Conservation (phyloP, 2,329 filamentous ascomycete genomes). For the Penicillium expansum region DNA sequence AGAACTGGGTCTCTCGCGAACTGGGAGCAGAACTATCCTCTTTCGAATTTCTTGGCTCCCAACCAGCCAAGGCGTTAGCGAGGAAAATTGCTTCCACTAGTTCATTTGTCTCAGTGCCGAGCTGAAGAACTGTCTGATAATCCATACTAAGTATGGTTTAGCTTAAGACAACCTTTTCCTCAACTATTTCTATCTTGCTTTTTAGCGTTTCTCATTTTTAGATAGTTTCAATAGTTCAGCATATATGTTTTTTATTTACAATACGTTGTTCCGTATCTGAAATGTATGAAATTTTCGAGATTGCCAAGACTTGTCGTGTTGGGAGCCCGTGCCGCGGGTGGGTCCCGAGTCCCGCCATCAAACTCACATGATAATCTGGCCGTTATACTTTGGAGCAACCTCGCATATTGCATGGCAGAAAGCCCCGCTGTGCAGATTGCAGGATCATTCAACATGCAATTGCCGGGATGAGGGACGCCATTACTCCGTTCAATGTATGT, state of each 20-base stretch:
- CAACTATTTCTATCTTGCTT: background rate
- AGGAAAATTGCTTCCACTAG: conserved; percentile 20
- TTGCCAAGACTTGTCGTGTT: too few relatives aligned
- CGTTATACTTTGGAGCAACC: too few relatives aligned
- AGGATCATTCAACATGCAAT: too few relatives aligned
- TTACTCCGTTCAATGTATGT: too few relatives aligned
- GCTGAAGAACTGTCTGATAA: background rate
- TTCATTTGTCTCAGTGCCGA: conserved; percentile 17
- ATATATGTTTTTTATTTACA: conserved; percentile 1
- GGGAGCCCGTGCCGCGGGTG: too few relatives aligned
- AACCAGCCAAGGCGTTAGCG: conserved; percentile 19
- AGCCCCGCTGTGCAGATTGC: too few relatives aligned
- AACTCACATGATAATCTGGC: too few relatives aligned
- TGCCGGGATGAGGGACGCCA: too few relatives aligned
- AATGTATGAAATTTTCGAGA: background rate
- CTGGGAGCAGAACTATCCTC: conserved; percentile 22
- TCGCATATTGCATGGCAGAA: too few relatives aligned
- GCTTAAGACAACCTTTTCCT: background rate
- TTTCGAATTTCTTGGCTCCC: conserved; percentile 24
- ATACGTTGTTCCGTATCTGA: background rate
- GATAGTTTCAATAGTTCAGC: background rate
- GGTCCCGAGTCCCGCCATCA: too few relatives aligned
- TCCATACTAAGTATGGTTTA: background rate
- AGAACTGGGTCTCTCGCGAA: conserved; percentile 24
- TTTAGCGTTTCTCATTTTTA: background rate